These are phyloP conservation scores for Aspergillus affinis DNA, from an alignment of 495 filamentous ascomycete genomes.

Conservation along the genomic window DNA sequence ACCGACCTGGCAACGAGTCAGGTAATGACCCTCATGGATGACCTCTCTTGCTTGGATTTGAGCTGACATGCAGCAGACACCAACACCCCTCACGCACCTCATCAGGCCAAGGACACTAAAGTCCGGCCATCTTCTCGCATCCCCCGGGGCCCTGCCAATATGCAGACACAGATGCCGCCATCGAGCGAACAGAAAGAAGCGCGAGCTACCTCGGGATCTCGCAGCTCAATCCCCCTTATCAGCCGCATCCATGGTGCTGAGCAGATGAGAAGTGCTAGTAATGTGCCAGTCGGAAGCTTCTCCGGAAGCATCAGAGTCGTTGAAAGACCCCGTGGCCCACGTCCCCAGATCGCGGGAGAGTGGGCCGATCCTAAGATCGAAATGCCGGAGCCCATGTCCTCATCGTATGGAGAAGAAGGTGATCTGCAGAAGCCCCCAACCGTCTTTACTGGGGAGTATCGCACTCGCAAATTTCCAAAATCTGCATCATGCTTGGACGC, in stretches of 20 bases:
- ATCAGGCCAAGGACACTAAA: background rate
- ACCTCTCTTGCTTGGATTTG: background rate
- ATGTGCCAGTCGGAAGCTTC: constrained; percentile 6
- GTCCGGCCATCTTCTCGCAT: constrained; percentile 2
- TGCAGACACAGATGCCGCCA: background rate
- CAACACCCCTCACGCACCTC: background rate
- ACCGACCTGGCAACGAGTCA: too few species aligned
- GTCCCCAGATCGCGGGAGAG: constrained; percentile 9
- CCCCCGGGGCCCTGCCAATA: constrained; percentile 8
- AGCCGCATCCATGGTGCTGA: constrained; percentile 11
- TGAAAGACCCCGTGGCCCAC: constrained; percentile 17
- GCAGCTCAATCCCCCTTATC: constrained; percentile 20
- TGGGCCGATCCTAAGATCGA: background rate
- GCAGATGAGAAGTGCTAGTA: background rate
- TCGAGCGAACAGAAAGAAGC: constrained; percentile 8
- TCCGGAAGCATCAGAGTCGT: constrained; percentile 7
- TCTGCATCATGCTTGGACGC: constrained; percentile 12
- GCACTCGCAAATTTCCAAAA: constrained; percentile 7
- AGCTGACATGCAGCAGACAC: background rate
- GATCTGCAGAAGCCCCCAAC: constrained; percentile 11
- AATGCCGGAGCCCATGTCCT: background rate
- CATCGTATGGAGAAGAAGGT: constrained; percentile 10
- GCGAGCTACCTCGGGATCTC: constrained; percentile 1
- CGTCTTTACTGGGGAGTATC: constrained; percentile 27
- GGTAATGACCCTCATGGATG: too few species aligned